Percentiles rank a stretch among this genome's conserved stretches.
Evolutionary conservation across 2,329 filamentous ascomycete species (phyloP).

Genomic region (Penicillium decumbens): DNA sequence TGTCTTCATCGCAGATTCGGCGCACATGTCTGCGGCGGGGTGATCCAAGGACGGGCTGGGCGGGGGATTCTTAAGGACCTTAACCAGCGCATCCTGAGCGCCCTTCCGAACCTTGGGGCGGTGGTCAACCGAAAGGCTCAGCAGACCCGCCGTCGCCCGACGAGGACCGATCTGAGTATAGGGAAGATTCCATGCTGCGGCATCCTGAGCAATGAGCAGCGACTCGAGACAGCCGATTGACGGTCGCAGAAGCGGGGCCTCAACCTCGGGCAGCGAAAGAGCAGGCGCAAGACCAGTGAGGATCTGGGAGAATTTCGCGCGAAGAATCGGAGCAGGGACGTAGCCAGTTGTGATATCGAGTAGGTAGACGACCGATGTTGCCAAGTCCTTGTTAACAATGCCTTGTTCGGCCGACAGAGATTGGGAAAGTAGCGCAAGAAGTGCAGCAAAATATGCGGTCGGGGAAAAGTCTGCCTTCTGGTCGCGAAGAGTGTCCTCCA

Average conservation of each 20-base stretch:
- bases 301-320: constrained; percentile 92
- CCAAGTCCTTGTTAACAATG: constrained; percentile 73
- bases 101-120: constrained; percentile 91
- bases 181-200: constrained; percentile 78
- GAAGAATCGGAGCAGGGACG: constrained; percentile 78
- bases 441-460: constrained; percentile 92
- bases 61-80: constrained; percentile 76
- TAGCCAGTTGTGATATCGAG: constrained; percentile 86
- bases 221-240: constrained; percentile 92
- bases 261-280: constrained; percentile 71
- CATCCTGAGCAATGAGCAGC: constrained; percentile 84
- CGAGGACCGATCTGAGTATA: constrained; percentile 79
- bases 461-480: constrained; percentile 78
- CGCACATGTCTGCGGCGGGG: constrained; percentile 92
- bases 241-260: constrained; percentile 78
- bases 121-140: constrained; percentile 78
- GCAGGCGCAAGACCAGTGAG: constrained; percentile 80
- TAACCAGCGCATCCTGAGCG: constrained; percentile 81
- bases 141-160: constrained; percentile 76
- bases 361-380: constrained; percentile 85
- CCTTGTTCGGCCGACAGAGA: constrained; percentile 60
- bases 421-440: constrained; percentile 80
- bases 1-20: constrained; percentile 79
- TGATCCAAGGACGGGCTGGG: constrained; percentile 91
- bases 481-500: constrained; percentile 87